phyloP scores from a whole-genome alignment of 164 flowering plant genomes.

The Warburgia ugandensis region DNA sequence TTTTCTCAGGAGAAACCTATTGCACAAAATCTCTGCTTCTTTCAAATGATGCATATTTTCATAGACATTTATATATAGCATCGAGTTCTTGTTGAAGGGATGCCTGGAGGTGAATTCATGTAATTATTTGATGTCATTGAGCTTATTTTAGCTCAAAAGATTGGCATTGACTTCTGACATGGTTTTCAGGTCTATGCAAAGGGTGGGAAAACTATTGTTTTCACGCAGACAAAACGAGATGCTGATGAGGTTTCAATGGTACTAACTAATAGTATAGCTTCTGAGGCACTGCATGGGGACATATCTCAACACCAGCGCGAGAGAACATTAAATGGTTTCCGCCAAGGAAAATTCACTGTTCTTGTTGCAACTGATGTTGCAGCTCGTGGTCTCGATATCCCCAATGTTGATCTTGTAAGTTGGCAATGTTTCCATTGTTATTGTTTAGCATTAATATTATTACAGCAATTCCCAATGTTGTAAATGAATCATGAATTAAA shows the following conservation, averaged over 20 bases:
- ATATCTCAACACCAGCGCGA: conserved; percentile 98
- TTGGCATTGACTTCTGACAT: conserved; percentile 2
- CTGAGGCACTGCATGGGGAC: conserved; percentile 98
- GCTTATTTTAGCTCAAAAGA: neutral
- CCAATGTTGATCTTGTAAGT: conserved; percentile 92
- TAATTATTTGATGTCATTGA: neutral
- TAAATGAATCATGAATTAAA: no score
- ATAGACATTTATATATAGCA: no score
- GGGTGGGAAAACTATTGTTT: conserved; percentile 97
- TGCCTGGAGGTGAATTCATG: neutral
- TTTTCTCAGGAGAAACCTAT: no score
- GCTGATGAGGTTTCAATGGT: conserved; percentile 95
- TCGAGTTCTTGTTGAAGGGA: no score
- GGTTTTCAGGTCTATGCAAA: conserved; percentile 85
- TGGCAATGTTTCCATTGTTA: no score
- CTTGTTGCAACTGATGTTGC: conserved; percentile 99
- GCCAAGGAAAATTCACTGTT: conserved; percentile 92
- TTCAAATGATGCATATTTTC: neutral
- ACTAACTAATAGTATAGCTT: conserved; percentile 66
- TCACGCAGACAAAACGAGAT: conserved; percentile 93
- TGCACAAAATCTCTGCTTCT: neutral
- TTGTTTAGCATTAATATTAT: no score
- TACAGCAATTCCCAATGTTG: no score
- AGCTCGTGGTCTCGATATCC: conserved; percentile 96
- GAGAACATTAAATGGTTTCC: conserved; percentile 86